Base-by-base conservation (phyloP, 306 rosid species). In the Trifolium pratense region DNA sequence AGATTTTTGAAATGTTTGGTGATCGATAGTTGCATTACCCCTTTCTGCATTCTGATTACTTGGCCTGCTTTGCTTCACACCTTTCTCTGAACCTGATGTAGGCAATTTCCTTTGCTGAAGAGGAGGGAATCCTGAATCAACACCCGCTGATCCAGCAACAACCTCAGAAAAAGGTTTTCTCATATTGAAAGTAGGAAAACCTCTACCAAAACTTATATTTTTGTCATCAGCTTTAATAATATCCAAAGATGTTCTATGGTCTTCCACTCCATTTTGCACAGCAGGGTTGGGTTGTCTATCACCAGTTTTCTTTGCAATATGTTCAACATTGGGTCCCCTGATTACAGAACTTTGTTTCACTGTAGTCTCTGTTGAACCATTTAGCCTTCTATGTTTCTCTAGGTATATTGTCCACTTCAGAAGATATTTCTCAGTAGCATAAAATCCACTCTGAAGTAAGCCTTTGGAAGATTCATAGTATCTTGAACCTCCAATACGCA, bases 131-230 rank as follows among this genome's bases (percentile, higher is more conserved):
- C 87, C 92, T 17, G 93, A 85, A 84, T 86, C 92, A 71, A 77
- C 74, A 71, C 85, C 62, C 4, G 80, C 81, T 42, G 91, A 87
- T 83, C 98, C 97, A 58, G 96, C 96, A 62, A 93, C 98, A 9
- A 93, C 98, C 86, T 89, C 98, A 78, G 98, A 91, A 84, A 93
- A 93, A 78, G 98, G 93, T 77, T 93, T 93, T 75, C 86, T 87
- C 89, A 93, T 83, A 55, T 87, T 83, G 82, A 85, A 87, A 76
- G 76, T 82, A 60, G 98, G 96, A 73, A 89, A 83, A 75, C 90
- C 90, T 70, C 75, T 85, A 63, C 97, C 92, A 10, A 86, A 87
- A 75, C 86, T 86, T 68, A 87, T 82, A 73, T 75, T 86, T 71
- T 84, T 85, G 76, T 86, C 82, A 71, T 86, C 93, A 63, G 62